phyloP scores from a whole-genome alignment of 441 rosid genomes.

The Croton laevigatus region DNA sequence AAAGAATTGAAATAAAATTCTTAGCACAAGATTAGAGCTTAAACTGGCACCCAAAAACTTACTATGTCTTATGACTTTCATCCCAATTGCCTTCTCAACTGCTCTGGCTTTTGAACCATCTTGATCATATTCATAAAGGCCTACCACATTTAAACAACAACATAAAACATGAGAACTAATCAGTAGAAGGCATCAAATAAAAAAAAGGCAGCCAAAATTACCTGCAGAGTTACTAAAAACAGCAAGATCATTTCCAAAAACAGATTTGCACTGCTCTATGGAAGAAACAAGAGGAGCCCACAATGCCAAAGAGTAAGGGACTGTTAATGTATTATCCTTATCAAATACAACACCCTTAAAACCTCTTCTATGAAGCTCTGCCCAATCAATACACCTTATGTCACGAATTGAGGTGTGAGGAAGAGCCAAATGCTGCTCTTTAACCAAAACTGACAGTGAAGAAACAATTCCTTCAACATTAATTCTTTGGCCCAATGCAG shows the following conservation, averaged over 20 bases:
- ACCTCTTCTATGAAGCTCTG: constrained; percentile 67
- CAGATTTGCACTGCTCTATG: constrained; percentile 69
- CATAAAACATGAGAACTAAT: constrained; percentile 15
- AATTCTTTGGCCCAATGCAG: constrained; percentile 87
- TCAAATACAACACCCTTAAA: constrained; percentile 93
- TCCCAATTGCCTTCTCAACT: constrained; percentile 81
- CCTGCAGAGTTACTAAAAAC: constrained; percentile 96
- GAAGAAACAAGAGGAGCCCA: constrained; percentile 67
- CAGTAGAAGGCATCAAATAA: not conserved
- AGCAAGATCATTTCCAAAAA: constrained; percentile 77
- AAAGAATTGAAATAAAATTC: not conserved
- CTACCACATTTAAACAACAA: constrained; percentile 36
- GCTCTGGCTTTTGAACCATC: constrained; percentile 77
- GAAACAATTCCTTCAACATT: constrained; percentile 79
- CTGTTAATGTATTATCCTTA: constrained; percentile 91
- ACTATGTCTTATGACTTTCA: constrained; percentile 90
- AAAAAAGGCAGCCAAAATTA: constrained; percentile 27
- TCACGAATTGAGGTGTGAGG: constrained; percentile 78
- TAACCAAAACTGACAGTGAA: constrained; percentile 50
- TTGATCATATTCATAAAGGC: constrained; percentile 84
- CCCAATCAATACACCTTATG: constrained; percentile 80
- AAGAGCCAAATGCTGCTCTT: constrained; percentile 64
- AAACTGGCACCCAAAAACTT: constrained; percentile 28
- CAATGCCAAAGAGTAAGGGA: constrained; percentile 72
- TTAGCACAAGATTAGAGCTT: not conserved